Base-by-base conservation (phyloP, 768 basidiomycete species). In the Lactarius sp. region DNA sequence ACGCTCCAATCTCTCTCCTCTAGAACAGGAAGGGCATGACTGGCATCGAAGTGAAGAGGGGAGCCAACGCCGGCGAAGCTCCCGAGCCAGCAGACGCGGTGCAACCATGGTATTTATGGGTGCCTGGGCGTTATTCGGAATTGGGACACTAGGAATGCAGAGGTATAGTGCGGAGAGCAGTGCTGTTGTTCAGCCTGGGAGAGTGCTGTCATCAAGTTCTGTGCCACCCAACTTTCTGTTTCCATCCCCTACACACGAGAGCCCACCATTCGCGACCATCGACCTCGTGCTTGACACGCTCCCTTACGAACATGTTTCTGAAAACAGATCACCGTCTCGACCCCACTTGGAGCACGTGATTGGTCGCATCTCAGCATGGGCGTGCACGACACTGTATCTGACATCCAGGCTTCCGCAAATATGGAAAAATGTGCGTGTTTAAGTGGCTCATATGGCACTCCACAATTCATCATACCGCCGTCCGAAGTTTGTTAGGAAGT, bases 361-460 rank as follows among this genome's bases (percentile, higher is more conserved):
- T 54, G 97, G 97, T 1, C 87, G 97, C 3, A 83, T 94, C 59
- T 94, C 90, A 59, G 95, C 97, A 9, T 99, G 97, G 97, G 71
- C 88, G 20, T 98, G 96, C 72, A 94, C 95, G 1, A 90, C 86
- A 0, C 77, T 98, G 16, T 99, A 99, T 74, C 77, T 99, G 41
- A 98, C 96, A 3, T 92, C 90, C 3, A 85, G 97, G 63, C 75
- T 99, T 70, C 97, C 97, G 22, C 97, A 99, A 74, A 97, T 99
- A 66, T 98, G 97, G 97, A 96, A 95, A 75, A 98, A 98, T 71
- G 95, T 97, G 74, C 73, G 93, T 85, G 34, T 37, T 53, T 27
- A 22, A 55, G 22, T 50, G 51, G 42, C 44, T 39, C 6, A 8
- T 16, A 60, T 37, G 42, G 42, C 56, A 52, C 62, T 52, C 10